Evolutionary conservation across 2,329 filamentous ascomycete genomes (phyloP), one percentile per base, ranked within the genome.

Genomic region (Dryadomyces quercus-mongolicae): DNA sequence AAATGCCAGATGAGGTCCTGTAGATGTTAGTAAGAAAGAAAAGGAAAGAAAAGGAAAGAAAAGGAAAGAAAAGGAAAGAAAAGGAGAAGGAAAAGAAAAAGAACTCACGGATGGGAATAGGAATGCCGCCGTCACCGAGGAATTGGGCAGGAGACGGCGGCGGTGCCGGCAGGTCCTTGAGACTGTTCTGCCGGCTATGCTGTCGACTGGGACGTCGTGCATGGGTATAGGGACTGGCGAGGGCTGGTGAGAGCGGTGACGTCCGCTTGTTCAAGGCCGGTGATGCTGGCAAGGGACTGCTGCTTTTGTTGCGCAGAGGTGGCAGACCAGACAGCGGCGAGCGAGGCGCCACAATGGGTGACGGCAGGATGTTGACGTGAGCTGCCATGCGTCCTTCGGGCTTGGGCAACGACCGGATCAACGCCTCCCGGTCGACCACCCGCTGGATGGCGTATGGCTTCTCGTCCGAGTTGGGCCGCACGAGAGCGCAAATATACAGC

Each of bases 1-100:
- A 2, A 72, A 66, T 5, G 73, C 73, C 56, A 77, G 74, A 56
- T 70, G 68, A 2, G 74, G 67, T 58, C 77, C 76, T 80, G 54
- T 18, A 54, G 56, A n/a, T 54, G 48, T n/a, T 16, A 21, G 22
- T n/a, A n/a, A n/a, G n/a, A n/a, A n/a, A n/a, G n/a, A n/a, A n/a
- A n/a, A n/a, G 3, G 20, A 16, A 44, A n/a, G 9, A 10, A 12
- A 25, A 1, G 13, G 3, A 7, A n/a, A n/a, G 4, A 3, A 34
- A 1, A 34, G 5, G 4, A 48, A 16, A 44, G 36, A 40, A 4
- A 12, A 40, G 36, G 8, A 16, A 15, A 4, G 21, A 15, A 13
- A 44, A n/a, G n/a, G 40, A 22, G 40, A 50, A 7, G 36, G 36
- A 13, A 44, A 21, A 22, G 45, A 45, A 13, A 2, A 18, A 43